Percentiles rank a stretch among this genome's conserved stretches.
phyloP scores from a whole-genome alignment of 768 basidiomycete genomes.

The Candolleomyces eurysporus region DNA sequence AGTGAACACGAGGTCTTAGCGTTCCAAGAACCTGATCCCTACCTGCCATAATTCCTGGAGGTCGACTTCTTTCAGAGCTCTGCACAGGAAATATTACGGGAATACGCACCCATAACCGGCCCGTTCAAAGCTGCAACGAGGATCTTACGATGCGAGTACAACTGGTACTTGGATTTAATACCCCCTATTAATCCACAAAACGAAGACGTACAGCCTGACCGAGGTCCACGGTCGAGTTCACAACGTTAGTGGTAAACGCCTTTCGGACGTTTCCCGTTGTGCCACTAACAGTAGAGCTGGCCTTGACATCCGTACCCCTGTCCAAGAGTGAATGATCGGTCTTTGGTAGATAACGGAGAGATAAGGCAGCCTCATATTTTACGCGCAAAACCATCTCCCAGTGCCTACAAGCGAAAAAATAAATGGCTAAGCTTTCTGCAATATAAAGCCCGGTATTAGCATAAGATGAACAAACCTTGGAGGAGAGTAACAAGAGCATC shows the following conservation, averaged over 20 bases:
- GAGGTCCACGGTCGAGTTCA: constrained; percentile 55
- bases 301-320: constrained; percentile 61
- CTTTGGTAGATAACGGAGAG: neutral
- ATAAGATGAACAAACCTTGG: constrained; percentile 46
- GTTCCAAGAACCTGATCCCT: neutral
- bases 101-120: constrained; percentile 65
- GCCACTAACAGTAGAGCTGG: constrained; percentile 10
- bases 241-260: constrained; percentile 42
- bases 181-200: neutral
- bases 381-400: constrained; percentile 77
- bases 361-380: neutral
- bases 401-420: constrained; percentile 37
- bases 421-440: neutral
- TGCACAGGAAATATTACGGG: neutral
- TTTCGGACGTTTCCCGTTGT: constrained; percentile 39
- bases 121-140: constrained; percentile 73
- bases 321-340: neutral
- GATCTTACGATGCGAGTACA: constrained; percentile 68
- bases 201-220: constrained; percentile 54
- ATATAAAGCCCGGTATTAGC: neutral
- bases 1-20: neutral
- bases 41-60: constrained; percentile 68
- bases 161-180: constrained; percentile 28
- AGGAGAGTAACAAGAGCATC: constrained; percentile 67
- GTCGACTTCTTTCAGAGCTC: neutral